Percentiles rank a stretch among this genome's conserved stretches.
Conservation (phyloP, 768 basidiomycete species). For the Naganishia randhawae region DNA sequence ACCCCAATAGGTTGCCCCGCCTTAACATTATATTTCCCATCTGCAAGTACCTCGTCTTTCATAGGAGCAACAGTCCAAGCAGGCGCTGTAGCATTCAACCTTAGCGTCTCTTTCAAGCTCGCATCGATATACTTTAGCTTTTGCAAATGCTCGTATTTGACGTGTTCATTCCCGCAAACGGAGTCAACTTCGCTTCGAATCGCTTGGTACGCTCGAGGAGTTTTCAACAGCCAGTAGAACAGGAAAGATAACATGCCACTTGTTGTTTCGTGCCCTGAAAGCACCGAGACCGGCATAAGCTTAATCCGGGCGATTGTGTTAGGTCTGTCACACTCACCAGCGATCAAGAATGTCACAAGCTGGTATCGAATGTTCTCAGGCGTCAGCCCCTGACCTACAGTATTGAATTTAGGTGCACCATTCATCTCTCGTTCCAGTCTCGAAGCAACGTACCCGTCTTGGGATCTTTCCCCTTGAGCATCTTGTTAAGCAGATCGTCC, state of each 20-base stretch:
- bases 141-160: conserved; percentile 53
- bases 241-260: conserved; percentile 53
- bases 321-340: conserved; percentile 54
- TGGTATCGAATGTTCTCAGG: conserved; percentile 55
- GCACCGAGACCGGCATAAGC: neutral
- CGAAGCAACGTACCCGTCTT: conserved; percentile 52
- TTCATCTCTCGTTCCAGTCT: neutral
- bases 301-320: no score
- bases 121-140: conserved; percentile 56
- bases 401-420: neutral
- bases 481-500: conserved; percentile 56
- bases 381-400: conserved; percentile 40
- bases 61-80: conserved; percentile 48
- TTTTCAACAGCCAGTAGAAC: conserved; percentile 55
- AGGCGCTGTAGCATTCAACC: conserved; percentile 53
- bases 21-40: conserved; percentile 54
- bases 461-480: conserved; percentile 55
- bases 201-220: conserved; percentile 54
- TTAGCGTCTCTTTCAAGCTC: conserved; percentile 46
- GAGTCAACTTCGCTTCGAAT: conserved; percentile 57
- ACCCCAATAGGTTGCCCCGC: conserved; percentile 47
- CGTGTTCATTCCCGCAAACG: conserved; percentile 52
- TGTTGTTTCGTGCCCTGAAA: conserved; percentile 30
- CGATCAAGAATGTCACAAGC: conserved; percentile 58
- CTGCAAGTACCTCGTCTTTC: conserved; percentile 52